Conservation (phyloP, 1,284 basidiomycete genomes). For the Trichosporon sp. region DNA sequence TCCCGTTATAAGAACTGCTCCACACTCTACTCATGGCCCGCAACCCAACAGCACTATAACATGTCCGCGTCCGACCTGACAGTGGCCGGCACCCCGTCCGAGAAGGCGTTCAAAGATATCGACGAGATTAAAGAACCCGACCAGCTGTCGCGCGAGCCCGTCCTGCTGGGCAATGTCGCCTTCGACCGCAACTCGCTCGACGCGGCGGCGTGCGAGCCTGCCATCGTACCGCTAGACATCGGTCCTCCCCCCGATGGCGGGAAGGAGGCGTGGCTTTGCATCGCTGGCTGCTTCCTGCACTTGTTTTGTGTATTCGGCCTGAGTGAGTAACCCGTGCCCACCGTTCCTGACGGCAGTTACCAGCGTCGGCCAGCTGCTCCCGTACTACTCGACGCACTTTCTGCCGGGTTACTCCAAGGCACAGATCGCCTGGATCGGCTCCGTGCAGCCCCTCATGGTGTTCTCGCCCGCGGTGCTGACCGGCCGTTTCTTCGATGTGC, state of each 20-base stretch:
- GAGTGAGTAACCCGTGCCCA: slow-evolving; percentile 19
- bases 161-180: neutral
- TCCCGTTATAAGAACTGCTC: neutral
- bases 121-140: neutral
- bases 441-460: slow-evolving; percentile 20
- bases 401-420: slow-evolving; percentile 14
- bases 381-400: slow-evolving; percentile 25
- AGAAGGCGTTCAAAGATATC: neutral
- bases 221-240: slow-evolving; percentile 6
- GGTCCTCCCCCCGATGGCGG: slow-evolving; percentile 32
- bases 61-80: neutral
- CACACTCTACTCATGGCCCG: neutral
- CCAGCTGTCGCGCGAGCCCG: neutral
- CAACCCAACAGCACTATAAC: neutral
- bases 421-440: slow-evolving; percentile 21
- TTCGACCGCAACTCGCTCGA: neutral
- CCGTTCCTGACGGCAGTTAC: slow-evolving; percentile 26
- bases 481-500: slow-evolving; percentile 29
- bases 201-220: neutral
- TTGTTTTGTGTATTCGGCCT: slow-evolving; percentile 31
- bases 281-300: slow-evolving; percentile 26
- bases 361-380: slow-evolving; percentile 23
- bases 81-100: neutral
- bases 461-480: slow-evolving; percentile 21
- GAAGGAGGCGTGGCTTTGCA: slow-evolving; percentile 27